phyloP scores from a whole-genome alignment of 495 filamentous ascomycete genomes.

The Hyaloscypha bicolor region DNA sequence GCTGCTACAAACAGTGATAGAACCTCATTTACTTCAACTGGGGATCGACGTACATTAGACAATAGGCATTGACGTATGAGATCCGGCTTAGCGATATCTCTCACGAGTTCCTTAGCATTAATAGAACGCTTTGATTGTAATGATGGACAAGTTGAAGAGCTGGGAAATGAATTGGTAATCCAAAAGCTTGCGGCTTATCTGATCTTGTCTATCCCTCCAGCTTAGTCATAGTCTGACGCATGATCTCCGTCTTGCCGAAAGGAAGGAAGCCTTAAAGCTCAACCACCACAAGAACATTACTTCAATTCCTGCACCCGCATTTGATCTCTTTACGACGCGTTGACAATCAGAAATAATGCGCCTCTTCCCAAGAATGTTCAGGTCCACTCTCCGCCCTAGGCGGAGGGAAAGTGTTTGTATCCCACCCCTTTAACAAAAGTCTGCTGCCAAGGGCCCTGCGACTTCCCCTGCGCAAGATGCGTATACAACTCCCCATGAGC shows the following conservation, averaged over 20 bases:
- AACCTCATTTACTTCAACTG: constrained; percentile 28
- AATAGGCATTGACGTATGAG: constrained; percentile 26
- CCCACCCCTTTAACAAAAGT: constrained; percentile 19
- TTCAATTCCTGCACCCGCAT: constrained; percentile 27
- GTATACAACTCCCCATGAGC: constrained; percentile 14
- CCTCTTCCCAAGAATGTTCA: constrained; percentile 27
- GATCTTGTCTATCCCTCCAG: constrained; percentile 27
- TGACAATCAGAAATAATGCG: constrained; percentile 29
- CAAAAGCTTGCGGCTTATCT: constrained; percentile 29
- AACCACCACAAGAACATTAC: constrained; percentile 29
- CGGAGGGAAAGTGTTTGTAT: constrained; percentile 25
- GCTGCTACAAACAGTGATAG: constrained; percentile 27
- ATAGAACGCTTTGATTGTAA: constrained; percentile 27
- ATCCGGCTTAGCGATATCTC: constrained; percentile 29
- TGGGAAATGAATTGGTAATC: constrained; percentile 29
- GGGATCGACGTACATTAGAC: constrained; percentile 27
- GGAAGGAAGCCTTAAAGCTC: constrained; percentile 28
- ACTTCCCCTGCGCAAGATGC: constrained; percentile 5
- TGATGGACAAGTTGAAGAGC: constrained; percentile 27
- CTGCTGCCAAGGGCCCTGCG: constrained; percentile 32
- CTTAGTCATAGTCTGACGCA: constrained; percentile 26
- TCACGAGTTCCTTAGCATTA: constrained; percentile 29
- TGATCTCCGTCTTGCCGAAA: constrained; percentile 27
- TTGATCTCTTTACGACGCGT: constrained; percentile 28
- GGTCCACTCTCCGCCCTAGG: constrained; percentile 28